A percentile compares a stretch with the other conserved stretches of the same genome.
phyloP scores from a whole-genome alignment of 768 basidiomycete genomes.

The Ramaria sp. region DNA sequence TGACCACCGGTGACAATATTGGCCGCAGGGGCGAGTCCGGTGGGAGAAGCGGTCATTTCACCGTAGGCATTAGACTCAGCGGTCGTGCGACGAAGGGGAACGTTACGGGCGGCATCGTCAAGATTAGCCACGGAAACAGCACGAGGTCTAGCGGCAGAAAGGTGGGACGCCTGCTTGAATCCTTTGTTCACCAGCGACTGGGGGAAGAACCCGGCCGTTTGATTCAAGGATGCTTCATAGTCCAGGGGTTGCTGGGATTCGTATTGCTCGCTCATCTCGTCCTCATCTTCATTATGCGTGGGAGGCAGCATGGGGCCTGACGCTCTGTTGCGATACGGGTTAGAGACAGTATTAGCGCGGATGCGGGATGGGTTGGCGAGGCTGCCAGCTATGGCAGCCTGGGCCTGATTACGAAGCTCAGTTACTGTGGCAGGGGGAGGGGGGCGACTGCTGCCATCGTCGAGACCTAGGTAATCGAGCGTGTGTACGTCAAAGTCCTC shows the following conservation, averaged over 20 bases:
- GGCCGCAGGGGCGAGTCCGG: conserved; percentile 24
- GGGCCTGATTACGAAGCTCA: conserved; percentile 81
- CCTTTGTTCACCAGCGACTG: conserved; percentile 41
- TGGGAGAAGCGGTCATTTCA: conserved; percentile 28
- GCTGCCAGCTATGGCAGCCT: conserved; percentile 81
- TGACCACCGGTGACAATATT: conserved; percentile 9
- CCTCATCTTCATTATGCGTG: conserved; percentile 58
- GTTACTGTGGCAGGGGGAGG: conserved; percentile 83
- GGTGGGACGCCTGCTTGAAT: conserved; percentile 65
- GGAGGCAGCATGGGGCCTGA: conserved; percentile 49
- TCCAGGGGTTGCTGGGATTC: conserved; percentile 24
- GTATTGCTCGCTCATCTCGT: conserved; percentile 61
- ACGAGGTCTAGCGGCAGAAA: conserved; percentile 49
- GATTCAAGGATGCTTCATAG: conserved; percentile 6
- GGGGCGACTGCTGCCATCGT: conserved; percentile 61
- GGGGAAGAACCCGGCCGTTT: conserved; percentile 2
- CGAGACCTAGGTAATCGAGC: conserved; percentile 92
- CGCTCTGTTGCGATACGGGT: conserved; percentile 66
- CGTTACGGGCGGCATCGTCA: conserved; percentile 59
- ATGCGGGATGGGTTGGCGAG: conserved; percentile 68
- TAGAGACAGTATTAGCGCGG: conserved; percentile 87
- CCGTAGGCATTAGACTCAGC: conserved; percentile 45
- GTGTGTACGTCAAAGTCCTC: conserved; percentile 92
- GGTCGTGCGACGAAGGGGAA: conserved; percentile 53
- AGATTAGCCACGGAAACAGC: conserved; percentile 85